A percentile compares a stretch with the other conserved stretches of the same genome.
These are phyloP conservation scores for Corynascus novoguineensis DNA, from an alignment of 495 filamentous ascomycete genomes.

Conservation along the genomic window DNA sequence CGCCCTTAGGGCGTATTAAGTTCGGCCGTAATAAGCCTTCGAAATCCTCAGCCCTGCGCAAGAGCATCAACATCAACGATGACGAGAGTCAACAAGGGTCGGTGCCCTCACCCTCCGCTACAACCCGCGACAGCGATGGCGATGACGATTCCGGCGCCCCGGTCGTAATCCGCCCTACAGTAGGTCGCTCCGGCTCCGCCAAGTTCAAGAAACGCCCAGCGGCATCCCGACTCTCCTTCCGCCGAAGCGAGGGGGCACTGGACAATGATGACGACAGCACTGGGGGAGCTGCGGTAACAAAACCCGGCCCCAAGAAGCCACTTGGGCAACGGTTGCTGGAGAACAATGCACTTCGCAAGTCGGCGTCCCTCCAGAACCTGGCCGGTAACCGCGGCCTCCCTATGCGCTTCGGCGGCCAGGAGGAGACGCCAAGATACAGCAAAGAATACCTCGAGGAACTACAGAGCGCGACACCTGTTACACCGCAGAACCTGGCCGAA, in stretches of 20 bases:
- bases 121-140: slow-evolving; percentile 30
- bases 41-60: slow-evolving; percentile 47
- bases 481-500: slow-evolving; percentile 54
- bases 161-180: slow-evolving; percentile 33
- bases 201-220: slow-evolving; percentile 58
- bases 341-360: slow-evolving; percentile 57
- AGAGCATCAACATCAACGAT: slow-evolving; percentile 44
- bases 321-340: slow-evolving; percentile 67
- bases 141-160: slow-evolving; percentile 35
- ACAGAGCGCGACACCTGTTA: slow-evolving; percentile 72
- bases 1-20: slow-evolving; percentile 37
- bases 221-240: slow-evolving; percentile 71
- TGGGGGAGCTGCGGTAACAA: neutral
- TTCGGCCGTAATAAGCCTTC: slow-evolving; percentile 41
- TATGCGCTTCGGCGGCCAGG: slow-evolving; percentile 55
- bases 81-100: slow-evolving; percentile 15
- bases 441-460: slow-evolving; percentile 82
- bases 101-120: slow-evolving; percentile 21
- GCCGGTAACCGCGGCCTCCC: slow-evolving; percentile 47
- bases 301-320: slow-evolving; percentile 59
- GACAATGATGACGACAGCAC: slow-evolving; percentile 39
- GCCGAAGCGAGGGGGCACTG: slow-evolving; percentile 52
- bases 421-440: slow-evolving; percentile 73
- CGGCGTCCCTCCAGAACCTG: slow-evolving; percentile 29
- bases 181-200: slow-evolving; percentile 35